These are phyloP conservation scores for Colletotrichum cordylinicola DNA, from an alignment of 2,329 filamentous ascomycete species.

Conservation along the genomic window DNA sequence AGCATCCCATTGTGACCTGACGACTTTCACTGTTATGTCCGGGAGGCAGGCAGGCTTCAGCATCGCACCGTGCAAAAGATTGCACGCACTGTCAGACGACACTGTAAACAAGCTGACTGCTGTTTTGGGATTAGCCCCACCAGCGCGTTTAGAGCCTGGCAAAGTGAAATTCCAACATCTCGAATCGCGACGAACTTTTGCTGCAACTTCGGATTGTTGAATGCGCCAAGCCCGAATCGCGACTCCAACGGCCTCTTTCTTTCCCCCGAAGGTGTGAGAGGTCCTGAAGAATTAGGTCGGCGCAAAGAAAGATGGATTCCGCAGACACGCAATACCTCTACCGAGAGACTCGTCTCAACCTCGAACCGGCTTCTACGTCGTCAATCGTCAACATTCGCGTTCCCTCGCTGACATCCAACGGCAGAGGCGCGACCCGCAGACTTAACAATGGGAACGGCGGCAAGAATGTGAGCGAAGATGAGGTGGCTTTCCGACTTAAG, in stretches of 20 bases:
- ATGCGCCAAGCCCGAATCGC: conserved; percentile 11
- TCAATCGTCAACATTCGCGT: conserved; percentile 76
- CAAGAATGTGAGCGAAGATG: conserved; percentile 61
- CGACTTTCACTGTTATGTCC: not conserved
- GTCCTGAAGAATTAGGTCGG: not conserved
- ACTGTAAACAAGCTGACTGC: conserved; percentile 37
- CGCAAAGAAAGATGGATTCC: conserved; percentile 68
- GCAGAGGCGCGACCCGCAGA: conserved; percentile 42
- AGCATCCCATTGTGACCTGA: not conserved
- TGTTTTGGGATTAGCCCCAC: conserved; percentile 37
- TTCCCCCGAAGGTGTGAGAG: conserved; percentile 4
- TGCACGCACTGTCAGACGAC: not conserved
- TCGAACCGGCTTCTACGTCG: conserved; percentile 74
- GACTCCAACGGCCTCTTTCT: conserved; percentile 6
- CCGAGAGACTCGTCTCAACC: conserved; percentile 86
- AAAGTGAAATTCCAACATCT: conserved; percentile 23
- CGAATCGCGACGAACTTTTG: conserved; percentile 17
- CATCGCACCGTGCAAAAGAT: not conserved
- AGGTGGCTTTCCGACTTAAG: conserved; percentile 74
- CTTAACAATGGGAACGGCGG: conserved; percentile 35
- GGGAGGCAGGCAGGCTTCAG: not conserved
- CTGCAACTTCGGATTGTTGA: not conserved
- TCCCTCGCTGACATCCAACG: conserved; percentile 57
- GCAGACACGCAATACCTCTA: conserved; percentile 71
- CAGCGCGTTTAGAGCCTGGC: conserved; percentile 7